Conservation (phyloP, 305 asterid species). For the Fraxinus velutina region DNA sequence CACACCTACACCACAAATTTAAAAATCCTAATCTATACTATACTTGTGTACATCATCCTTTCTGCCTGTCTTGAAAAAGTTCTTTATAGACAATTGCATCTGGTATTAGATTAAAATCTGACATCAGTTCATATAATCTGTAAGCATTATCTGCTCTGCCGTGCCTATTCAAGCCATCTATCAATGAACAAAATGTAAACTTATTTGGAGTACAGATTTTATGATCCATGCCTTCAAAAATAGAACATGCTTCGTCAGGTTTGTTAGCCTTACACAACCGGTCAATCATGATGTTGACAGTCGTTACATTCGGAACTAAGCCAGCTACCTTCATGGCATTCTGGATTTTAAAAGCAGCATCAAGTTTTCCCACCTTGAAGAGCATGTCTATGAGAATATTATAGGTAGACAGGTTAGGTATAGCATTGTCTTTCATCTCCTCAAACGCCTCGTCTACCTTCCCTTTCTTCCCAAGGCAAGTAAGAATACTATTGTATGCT, state of each 20-base stretch:
- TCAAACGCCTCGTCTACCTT: constrained; percentile 69
- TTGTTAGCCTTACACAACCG: constrained; percentile 83
- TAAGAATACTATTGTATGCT: constrained; percentile 75
- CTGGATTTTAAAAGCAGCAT: constrained; percentile 60
- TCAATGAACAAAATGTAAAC: constrained; percentile 73
- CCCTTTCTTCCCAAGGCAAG: constrained; percentile 76
- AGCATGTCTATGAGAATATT: constrained; percentile 84
- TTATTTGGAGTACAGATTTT: constrained; percentile 63
- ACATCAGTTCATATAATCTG: constrained; percentile 71
- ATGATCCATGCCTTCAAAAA: constrained; percentile 68
- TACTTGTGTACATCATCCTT: constrained; percentile 44
- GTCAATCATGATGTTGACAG: constrained; percentile 85
- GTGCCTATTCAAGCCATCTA: constrained; percentile 87
- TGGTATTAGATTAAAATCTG: constrained; percentile 53
- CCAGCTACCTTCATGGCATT: constrained; percentile 65
- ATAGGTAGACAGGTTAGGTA: constrained; percentile 74
- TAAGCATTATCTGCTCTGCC: constrained; percentile 85
- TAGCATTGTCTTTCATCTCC: constrained; percentile 87
- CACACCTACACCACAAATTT: too few relatives aligned
- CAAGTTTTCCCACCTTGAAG: constrained; percentile 58
- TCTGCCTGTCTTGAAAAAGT: constrained; percentile 73
- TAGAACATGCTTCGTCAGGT: constrained; percentile 68
- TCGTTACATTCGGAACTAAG: constrained; percentile 62
- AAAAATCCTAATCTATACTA: too few relatives aligned
- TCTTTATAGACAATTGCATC: constrained; percentile 72